A percentile compares a stretch with the other conserved stretches of the same genome.
Evolutionary conservation across 768 basidiomycete genomes (phyloP).

Genomic region (Russula sp.): DNA sequence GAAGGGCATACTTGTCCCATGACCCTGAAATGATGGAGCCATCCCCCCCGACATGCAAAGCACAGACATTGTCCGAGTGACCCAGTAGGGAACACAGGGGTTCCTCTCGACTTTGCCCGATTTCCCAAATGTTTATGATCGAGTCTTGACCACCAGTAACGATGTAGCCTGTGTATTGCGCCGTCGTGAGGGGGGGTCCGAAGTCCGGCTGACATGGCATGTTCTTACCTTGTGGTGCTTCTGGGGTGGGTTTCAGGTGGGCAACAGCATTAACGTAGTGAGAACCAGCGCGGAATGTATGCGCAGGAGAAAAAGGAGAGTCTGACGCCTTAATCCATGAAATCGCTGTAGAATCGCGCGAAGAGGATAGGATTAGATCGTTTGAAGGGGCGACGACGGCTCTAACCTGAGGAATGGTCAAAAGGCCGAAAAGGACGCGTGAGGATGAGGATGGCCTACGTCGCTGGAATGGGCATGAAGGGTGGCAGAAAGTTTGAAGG

Average conservation of each 20-base stretch:
- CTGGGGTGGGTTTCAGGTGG: conserved; percentile 56
- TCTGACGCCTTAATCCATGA: conserved; percentile 65
- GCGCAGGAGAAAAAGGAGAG: conserved; percentile 52
- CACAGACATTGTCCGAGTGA: conserved; percentile 88
- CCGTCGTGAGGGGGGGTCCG: conserved; percentile 27
- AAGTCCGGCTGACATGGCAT: background rate
- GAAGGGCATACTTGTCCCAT: conserved; percentile 81
- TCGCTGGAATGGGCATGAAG: conserved; percentile 69
- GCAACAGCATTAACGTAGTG: conserved; percentile 80
- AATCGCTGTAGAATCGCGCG: conserved; percentile 88
- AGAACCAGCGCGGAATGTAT: conserved; percentile 60
- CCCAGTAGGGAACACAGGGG: conserved; percentile 83
- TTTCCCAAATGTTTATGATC: conserved; percentile 78
- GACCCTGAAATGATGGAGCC: conserved; percentile 89
- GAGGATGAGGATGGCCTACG: conserved; percentile 45
- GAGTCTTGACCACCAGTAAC: conserved; percentile 89
- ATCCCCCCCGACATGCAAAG: conserved; percentile 64
- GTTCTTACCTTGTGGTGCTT: conserved; percentile 64
- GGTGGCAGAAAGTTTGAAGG: conserved; percentile 75
- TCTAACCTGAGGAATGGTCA: conserved; percentile 62
- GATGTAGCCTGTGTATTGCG: conserved; percentile 51
- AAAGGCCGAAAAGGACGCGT: conserved; percentile 31
- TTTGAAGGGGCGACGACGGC: conserved; percentile 73
- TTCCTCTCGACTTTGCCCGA: conserved; percentile 58
- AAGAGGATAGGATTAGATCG: conserved; percentile 81